Evolutionary conservation across 2,329 filamentous ascomycete genomes (phyloP).

Genomic region (Talaromyces sp.): DNA sequence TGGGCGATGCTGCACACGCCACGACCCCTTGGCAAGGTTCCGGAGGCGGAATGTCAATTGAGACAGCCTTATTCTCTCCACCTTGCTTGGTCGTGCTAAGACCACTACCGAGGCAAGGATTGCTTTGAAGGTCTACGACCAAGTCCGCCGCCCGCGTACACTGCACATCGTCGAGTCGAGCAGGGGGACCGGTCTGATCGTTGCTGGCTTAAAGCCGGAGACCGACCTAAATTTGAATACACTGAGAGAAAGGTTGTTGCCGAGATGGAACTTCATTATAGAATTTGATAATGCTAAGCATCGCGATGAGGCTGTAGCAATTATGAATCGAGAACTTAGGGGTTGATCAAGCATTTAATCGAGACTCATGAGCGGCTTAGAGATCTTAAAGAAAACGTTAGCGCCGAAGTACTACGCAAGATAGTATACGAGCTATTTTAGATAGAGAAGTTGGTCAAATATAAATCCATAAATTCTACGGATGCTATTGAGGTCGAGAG

Average conservation of each 20-base stretch:
- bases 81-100: constrained; percentile 27
- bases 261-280: constrained; percentile 13
- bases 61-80: constrained; percentile 36
- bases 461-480: neutral
- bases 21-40: constrained; percentile 39
- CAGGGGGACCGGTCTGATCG: neutral
- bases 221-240: neutral
- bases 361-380: too few relatives aligned
- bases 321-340: constrained; percentile 23
- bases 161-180: constrained; percentile 50
- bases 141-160: constrained; percentile 44
- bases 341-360: neutral
- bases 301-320: constrained; percentile 44
- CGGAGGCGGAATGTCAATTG: constrained; percentile 40
- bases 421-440: neutral
- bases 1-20: constrained; percentile 41
- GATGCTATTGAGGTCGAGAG: neutral
- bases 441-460: neutral
- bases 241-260: constrained; percentile 5
- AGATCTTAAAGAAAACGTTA: too few relatives aligned
- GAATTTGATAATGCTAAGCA: constrained; percentile 20
- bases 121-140: constrained; percentile 50
- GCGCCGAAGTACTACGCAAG: too few relatives aligned
- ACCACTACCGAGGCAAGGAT: constrained; percentile 14
- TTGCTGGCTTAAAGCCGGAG: neutral